Base-by-base conservation (phyloP, 2,329 filamentous ascomycete genomes). In the Aspergillus eucalypticola region DNA sequence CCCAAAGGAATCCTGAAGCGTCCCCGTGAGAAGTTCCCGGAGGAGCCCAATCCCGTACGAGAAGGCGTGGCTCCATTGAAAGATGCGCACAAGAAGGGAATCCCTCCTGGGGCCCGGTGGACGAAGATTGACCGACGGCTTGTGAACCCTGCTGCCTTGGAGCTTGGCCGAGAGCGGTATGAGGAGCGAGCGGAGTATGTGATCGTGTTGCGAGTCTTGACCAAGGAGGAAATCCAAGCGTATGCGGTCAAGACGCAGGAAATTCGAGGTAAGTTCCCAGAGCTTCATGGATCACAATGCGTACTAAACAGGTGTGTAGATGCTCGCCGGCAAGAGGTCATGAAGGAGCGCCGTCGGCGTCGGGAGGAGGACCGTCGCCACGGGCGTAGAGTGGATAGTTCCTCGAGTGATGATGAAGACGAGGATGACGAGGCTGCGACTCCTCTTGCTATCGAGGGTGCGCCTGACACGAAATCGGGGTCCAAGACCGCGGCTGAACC, bases 1-100 rank as follows among this genome's bases (percentile, higher is more conserved):
- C 85, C 91, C 60, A 95, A 90, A 75, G 89, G 92, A 15, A 98
- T 98, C 59, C 82, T 98, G 46, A 95, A 96, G 75, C 84, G 86
- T 57, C 93, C 94, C 0, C 92, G 87, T 15, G 83, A 84, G 25
- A 90, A 89, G 69, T 98, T 97, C 69, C 94, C 94, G 0, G 93
- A 97, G 71, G 90, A 96, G 63, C 86, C 87, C 0, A 89, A 92
- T 66, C 89, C 91, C 0, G 83, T 96, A 38, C 86, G 93, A 19
- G 94, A 97, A 74, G 94, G 93, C 15, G 94, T 96, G 6, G 92
- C 93, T 2, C 93, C 93, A n/a, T 86, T 96, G 71, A 96, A 96
- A 77, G 92, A 96, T 72, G 88, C 91, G 52, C 88, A 89, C 75
- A 78, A 75, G 58, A 87, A 88, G 63, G 89, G 91, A 41, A 90